These are phyloP conservation scores for Mycotypha africana DNA, from an alignment of 371 early-diverging fungal species.

Conservation along the genomic window DNA sequence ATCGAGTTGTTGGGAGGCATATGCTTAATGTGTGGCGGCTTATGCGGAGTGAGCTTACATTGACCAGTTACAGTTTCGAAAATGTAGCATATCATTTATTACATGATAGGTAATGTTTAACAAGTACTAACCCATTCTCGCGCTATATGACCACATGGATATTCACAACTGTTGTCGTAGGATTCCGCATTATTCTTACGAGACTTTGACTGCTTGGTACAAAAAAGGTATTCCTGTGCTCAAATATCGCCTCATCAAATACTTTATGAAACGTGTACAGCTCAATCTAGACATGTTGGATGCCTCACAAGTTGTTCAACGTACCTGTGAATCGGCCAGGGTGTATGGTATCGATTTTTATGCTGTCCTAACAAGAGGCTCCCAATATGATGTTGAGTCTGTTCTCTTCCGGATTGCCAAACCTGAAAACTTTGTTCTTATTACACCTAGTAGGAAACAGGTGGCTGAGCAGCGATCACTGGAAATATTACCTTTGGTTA, in stretches of 20 bases:
- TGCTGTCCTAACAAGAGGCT: slow-evolving; percentile 83
- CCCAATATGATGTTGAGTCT: slow-evolving; percentile 88
- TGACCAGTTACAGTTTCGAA: slow-evolving; percentile 76
- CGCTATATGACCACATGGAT: too few species aligned
- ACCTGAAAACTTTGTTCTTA: slow-evolving; percentile 66
- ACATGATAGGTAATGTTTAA: slow-evolving; percentile 61
- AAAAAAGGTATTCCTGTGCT: slow-evolving; percentile 32
- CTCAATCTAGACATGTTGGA: slow-evolving; percentile 66
- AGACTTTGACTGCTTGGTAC: slow-evolving; percentile 67
- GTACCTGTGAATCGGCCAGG: slow-evolving; percentile 81
- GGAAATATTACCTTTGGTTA: slow-evolving; percentile 80
- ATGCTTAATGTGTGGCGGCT: slow-evolving; percentile 87
- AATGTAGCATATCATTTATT: slow-evolving; percentile 67
- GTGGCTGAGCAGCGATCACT: slow-evolving; percentile 67
- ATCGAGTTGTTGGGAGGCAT: slow-evolving; percentile 70
- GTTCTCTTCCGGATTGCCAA: slow-evolving; percentile 80
- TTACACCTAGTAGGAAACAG: slow-evolving; percentile 63
- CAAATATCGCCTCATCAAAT: slow-evolving; percentile 55
- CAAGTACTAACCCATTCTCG: too few species aligned
- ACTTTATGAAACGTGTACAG: slow-evolving; percentile 69
- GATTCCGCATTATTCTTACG: slow-evolving; percentile 56
- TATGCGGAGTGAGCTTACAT: slow-evolving; percentile 63
- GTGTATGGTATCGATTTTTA: slow-evolving; percentile 86
- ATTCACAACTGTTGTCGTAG: too few species aligned
- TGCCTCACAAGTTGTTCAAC: slow-evolving; percentile 58